phyloP scores from a whole-genome alignment of 345 rosid genomes.

The Melastoma malabathricum region DNA sequence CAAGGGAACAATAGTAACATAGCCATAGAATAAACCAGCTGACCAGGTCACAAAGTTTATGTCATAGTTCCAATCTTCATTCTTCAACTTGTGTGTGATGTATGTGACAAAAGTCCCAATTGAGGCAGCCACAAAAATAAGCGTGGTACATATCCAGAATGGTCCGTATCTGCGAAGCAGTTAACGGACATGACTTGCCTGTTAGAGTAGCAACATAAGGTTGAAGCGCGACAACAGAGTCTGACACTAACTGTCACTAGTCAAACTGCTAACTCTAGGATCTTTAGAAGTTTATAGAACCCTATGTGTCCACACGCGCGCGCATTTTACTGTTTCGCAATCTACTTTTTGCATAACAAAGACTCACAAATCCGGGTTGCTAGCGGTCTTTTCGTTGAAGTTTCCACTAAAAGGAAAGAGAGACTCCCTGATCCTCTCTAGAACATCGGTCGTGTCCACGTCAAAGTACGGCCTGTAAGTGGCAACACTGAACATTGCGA shows the following conservation, averaged over 20 bases:
- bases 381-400: constrained; percentile 71
- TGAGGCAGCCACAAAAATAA: constrained; percentile 85
- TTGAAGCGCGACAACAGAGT: too few species aligned
- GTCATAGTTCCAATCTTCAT: constrained; percentile 88
- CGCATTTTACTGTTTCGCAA: too few species aligned
- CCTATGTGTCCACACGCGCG: too few species aligned
- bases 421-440: constrained; percentile 83
- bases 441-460: constrained; percentile 80
- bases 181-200: background rate
- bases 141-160: constrained; percentile 91
- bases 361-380: constrained; percentile 83
- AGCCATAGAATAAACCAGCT: constrained; percentile 93
- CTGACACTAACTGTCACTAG: too few species aligned
- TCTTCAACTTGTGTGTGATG: constrained; percentile 69
- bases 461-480: constrained; percentile 91
- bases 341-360: too few species aligned
- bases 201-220: too few species aligned
- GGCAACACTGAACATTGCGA: constrained; percentile 51
- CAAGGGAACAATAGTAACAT: constrained; percentile 66
- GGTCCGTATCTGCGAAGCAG: constrained; percentile 69
- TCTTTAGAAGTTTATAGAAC: too few species aligned
- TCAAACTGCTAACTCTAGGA: too few species aligned
- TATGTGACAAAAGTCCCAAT: constrained; percentile 93
- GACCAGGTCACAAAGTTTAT: constrained; percentile 96
- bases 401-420: constrained; percentile 89